Evolutionary conservation across 208 protist species (phyloP), one percentile per base, ranked within the genome.

Genomic region (Blechomonas ayalai): DNA sequence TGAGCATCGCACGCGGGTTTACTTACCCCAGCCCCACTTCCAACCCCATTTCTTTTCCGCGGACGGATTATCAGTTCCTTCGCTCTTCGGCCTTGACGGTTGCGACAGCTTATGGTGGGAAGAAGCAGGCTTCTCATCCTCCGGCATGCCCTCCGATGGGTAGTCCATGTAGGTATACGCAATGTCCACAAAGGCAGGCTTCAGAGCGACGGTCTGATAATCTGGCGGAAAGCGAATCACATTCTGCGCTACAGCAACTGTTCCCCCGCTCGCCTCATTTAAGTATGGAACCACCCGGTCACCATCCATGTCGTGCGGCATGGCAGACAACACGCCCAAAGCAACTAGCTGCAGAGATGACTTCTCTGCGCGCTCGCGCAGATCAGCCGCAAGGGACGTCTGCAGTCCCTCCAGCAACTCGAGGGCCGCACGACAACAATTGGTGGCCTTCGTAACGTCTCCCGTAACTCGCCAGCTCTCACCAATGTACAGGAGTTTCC

Each of bases 151-250:
- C 1, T 5, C 41, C 42, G 40, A 52, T 22, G 53, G 10, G 20
- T 33, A 92, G 24, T 89, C 67, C 0, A 92, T 54, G 43, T 79
- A 92, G 1, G 74, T 85, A 13, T 65, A 73, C 6, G 84, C 84
- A 36, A 89, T 81, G 45, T 92, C 84, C 0, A 87, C 78, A 67
- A 89, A 92, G 20, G 81, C 68, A 0, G 84, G 80, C 65, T 92
- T 92, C 60, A 67, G 80, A 20, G 80, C 61, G n/a, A 72, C 71
- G 8, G 77, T 58, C 40, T 87, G 80, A 47, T 78, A 89, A 41
- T 80, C 68, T 8, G 84, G 80, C n/a, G 84, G 84, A 50, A 92
- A 92, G 15, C 61, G 69, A 19, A 76, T 56, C 3, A 88, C 58
- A 18, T 70, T 71, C 51, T 76, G 43, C 16, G 83, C 79, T n/a